These are phyloP conservation scores for Fraxinus xanthoxyloides DNA, from an alignment of 305 asterid genomes.

Conservation along the genomic window DNA sequence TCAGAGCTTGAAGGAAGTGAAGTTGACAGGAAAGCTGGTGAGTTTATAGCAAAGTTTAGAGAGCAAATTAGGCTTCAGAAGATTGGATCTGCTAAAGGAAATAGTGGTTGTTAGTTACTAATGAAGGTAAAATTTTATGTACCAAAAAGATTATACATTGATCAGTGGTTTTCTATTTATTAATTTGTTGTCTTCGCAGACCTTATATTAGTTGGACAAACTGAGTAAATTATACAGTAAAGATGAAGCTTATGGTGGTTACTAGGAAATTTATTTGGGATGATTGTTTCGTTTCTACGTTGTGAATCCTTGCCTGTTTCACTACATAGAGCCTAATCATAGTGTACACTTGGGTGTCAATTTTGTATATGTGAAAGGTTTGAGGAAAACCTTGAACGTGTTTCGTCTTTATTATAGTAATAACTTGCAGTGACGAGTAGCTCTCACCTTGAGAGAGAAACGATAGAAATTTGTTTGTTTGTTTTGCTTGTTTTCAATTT, in stretches of 20 bases:
- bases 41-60: slow-evolving; percentile 89
- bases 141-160: neutral
- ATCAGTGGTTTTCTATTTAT: slow-evolving; percentile 17
- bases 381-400: neutral
- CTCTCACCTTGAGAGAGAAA: neutral
- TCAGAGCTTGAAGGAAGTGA: slow-evolving; percentile 67
- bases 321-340: neutral
- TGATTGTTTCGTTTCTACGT: neutral
- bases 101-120: slow-evolving; percentile 15
- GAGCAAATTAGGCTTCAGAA: slow-evolving; percentile 90
- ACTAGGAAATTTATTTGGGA: neutral
- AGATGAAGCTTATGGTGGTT: neutral
- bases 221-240: neutral
- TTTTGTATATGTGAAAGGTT: neutral
- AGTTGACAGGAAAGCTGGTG: slow-evolving; percentile 92
- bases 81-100: slow-evolving; percentile 36
- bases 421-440: neutral
- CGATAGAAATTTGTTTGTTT: neutral
- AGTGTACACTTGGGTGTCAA: neutral
- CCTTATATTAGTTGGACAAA: neutral
- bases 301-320: neutral
- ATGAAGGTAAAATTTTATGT: slow-evolving; percentile 10
- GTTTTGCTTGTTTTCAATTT: neutral
- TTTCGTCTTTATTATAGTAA: neutral
- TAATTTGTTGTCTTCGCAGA: slow-evolving; percentile 27